phyloP scores from a whole-genome alignment of 1,139 yeast genomes.

The Hanseniaspora uvarum region DNA sequence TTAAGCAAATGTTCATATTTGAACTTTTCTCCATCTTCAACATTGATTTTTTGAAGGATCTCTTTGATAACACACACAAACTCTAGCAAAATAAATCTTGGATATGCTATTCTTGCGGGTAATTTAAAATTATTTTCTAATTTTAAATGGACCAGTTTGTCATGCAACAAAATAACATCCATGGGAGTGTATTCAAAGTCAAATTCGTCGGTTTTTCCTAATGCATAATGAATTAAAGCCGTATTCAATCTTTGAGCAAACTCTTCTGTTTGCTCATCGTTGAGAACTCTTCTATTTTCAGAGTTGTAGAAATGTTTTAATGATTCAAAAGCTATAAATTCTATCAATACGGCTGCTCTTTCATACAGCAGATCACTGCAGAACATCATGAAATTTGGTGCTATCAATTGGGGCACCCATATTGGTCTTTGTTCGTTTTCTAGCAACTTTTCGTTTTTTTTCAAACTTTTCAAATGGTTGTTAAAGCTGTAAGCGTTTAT shows the following conservation, averaged over 20 bases:
- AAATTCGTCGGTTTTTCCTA: background rate
- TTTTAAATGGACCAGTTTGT: background rate
- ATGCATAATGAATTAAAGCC: background rate
- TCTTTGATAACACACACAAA: background rate
- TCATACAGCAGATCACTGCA: background rate
- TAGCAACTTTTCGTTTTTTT: background rate
- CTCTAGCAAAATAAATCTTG: background rate
- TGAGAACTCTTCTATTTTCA: background rate
- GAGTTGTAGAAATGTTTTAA: background rate
- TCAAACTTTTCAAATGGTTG: background rate
- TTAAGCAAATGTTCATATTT: background rate
- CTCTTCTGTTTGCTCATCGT: background rate
- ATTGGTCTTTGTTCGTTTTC: background rate
- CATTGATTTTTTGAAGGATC: background rate
- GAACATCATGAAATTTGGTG: background rate
- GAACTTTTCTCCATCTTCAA: background rate
- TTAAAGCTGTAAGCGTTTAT: background rate
- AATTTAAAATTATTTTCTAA: background rate
- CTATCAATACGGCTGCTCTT: background rate
- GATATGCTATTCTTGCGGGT: background rate
- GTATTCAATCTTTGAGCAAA: background rate
- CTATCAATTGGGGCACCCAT: slow-evolving; percentile 2
- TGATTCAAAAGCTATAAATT: background rate
- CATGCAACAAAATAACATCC: background rate
- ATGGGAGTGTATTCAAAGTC: background rate